Base-by-base conservation (phyloP, 1,139 yeast species). In the Diutina siamensis region DNA sequence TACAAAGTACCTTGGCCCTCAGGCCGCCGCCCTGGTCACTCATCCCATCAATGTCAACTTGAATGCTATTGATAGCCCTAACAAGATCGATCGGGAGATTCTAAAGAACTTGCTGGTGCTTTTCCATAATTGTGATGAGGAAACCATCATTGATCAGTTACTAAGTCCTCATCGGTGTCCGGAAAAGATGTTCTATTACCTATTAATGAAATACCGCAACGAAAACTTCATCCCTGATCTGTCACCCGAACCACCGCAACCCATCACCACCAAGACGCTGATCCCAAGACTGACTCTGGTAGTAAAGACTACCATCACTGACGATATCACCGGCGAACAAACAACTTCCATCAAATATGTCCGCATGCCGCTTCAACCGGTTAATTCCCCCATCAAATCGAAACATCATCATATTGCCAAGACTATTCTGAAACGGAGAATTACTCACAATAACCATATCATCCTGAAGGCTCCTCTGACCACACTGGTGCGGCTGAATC, bases 111-210 rank as follows among this genome's bases (percentile, higher is more conserved):
- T 94, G 53, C 86, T 87, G 47, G 88, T 89, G 28, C 66, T 92
- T 48, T 92, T 96, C 80, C 97, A 89, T 60, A 95, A 95, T 45
- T 85, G 87, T 48, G 72, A 78, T 35, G 76, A 77, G 48, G 72
- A 76, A 18, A 64, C 74, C 12, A 78, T 92, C 35, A 65, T 84
- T 35, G 62, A 74, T 8, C 74, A 79, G 49, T 68, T 92, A 40
- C 55, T 83, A 45, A 69, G 80, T 2, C 69, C 77, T 0, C 76
- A 69, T 27, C 74, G 79, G 47, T 83, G 83, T 52, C 78, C 94
- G 1, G 98, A 94, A 57, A 94, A 92, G 67, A 79, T 92, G 47
- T 92, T 92, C 55, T 94, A 92, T 63, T 83, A 87, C 50, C 66
- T 94, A 48, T 68, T 92, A 50, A 69, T 83, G 69, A 81, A 86